Conservation (phyloP, 345 rosid genomes). For the Rhodamnia rubescens region DNA sequence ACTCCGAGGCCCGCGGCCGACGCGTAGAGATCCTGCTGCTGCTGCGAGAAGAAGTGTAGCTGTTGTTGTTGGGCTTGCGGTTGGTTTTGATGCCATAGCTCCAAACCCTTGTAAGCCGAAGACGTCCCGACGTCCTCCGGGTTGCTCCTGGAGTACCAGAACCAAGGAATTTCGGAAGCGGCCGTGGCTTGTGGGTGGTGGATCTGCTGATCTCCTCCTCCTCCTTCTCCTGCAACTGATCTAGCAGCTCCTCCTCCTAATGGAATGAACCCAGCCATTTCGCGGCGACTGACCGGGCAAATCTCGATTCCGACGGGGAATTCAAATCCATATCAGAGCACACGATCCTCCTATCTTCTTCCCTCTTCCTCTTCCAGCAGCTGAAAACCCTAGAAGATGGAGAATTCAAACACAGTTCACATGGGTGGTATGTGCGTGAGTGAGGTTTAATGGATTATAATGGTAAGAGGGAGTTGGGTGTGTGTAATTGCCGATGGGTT, state of each 20-base stretch:
- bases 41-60: conserved; percentile 11
- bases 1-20: conserved; percentile 7
- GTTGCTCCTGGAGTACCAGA: background rate
- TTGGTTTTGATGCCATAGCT: background rate
- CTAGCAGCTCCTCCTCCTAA: conserved; percentile 12
- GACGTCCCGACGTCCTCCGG: background rate
- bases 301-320: background rate
- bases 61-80: background rate
- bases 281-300: background rate
- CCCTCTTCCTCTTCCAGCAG: background rate
- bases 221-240: background rate
- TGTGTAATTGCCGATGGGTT: background rate
- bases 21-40: background rate
- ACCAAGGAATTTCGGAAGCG: background rate
- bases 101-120: background rate
- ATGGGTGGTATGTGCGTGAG: background rate
- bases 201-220: background rate
- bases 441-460: background rate
- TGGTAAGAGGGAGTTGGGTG: background rate
- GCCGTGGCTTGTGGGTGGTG: background rate
- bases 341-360: background rate
- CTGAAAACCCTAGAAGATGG: background rate
- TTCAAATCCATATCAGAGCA: background rate
- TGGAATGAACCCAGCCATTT: conserved; percentile 36
- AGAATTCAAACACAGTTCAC: background rate